A percentile compares a stretch with the other conserved stretches of the same genome.
Conservation (phyloP, 495 filamentous ascomycete genomes). For the Neurospora pannonica region DNA sequence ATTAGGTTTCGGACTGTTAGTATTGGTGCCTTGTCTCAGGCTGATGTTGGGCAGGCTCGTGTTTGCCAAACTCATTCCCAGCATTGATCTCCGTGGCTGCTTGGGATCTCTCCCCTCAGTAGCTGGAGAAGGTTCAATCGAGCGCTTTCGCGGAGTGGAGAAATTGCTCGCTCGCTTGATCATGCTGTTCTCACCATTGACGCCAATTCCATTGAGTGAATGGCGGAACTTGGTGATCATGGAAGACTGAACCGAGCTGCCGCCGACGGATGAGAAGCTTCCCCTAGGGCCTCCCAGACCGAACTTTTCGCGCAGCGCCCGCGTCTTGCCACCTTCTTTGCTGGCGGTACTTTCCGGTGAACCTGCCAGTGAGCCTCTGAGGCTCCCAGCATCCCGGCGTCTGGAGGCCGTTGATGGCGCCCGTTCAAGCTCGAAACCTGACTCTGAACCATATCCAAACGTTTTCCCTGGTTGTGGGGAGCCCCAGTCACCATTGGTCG, state of each 20-base stretch:
- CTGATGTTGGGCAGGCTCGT: neutral
- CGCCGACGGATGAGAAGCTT: constrained; percentile 15
- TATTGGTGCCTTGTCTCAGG: neutral
- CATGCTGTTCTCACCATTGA: neutral
- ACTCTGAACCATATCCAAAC: constrained; percentile 13
- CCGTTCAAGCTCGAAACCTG: constrained; percentile 15
- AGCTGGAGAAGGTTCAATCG: constrained; percentile 10
- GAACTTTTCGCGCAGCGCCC: constrained; percentile 21
- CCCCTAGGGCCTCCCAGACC: constrained; percentile 13
- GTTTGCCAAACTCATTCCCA: neutral
- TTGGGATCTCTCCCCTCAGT: constrained; percentile 10
- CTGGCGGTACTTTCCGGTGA: constrained; percentile 10
- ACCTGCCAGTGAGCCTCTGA: neutral
- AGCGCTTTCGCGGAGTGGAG: constrained; percentile 9
- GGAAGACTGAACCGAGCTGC: neutral
- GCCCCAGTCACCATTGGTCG: neutral
- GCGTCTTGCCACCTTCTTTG: constrained; percentile 22
- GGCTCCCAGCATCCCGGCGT: neutral
- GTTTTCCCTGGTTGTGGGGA: neutral
- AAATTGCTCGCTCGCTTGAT: constrained; percentile 16
- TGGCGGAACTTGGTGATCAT: constrained; percentile 10
- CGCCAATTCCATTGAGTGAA: constrained; percentile 7
- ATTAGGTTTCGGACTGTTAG: neutral
- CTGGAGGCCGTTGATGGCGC: neutral
- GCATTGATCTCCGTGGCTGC: constrained; percentile 1